phyloP scores from a whole-genome alignment of 2,329 filamentous ascomycete genomes.

The Sporothrix globosa region DNA sequence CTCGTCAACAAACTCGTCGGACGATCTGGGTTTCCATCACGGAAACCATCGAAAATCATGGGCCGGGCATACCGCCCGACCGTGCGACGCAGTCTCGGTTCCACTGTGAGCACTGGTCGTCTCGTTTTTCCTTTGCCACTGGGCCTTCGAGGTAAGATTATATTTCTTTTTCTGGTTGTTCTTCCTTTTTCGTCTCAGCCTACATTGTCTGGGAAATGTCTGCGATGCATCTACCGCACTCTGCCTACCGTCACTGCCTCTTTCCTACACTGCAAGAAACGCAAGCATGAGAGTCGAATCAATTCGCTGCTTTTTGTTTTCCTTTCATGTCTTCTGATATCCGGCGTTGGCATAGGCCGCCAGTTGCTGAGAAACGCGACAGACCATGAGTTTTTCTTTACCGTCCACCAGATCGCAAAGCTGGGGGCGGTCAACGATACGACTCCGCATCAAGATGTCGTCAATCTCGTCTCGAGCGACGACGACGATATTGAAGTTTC shows the following conservation, averaged over 20 bases:
- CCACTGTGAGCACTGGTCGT: background rate
- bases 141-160: constrained; percentile 3
- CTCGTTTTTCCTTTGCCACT: background rate
- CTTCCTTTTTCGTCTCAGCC: background rate
- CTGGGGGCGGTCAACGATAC: background rate
- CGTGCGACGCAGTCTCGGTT: background rate
- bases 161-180: background rate
- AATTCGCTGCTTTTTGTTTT: background rate
- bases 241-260: background rate
- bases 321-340: background rate
- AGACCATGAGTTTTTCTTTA: constrained; percentile 9
- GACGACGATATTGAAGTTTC: background rate
- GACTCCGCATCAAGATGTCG: background rate
- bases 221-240: background rate
- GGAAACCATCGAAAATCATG: background rate
- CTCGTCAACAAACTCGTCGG: background rate
- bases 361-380: background rate
- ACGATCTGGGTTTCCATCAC: background rate
- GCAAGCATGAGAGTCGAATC: background rate
- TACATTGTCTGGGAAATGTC: background rate
- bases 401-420: background rate
- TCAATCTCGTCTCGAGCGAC: background rate
- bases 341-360: background rate
- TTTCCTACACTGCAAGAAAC: background rate
- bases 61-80: background rate